These are phyloP conservation scores for Schrenkiella parvula DNA, from an alignment of 345 rosid genomes.

Conservation along the genomic window DNA sequence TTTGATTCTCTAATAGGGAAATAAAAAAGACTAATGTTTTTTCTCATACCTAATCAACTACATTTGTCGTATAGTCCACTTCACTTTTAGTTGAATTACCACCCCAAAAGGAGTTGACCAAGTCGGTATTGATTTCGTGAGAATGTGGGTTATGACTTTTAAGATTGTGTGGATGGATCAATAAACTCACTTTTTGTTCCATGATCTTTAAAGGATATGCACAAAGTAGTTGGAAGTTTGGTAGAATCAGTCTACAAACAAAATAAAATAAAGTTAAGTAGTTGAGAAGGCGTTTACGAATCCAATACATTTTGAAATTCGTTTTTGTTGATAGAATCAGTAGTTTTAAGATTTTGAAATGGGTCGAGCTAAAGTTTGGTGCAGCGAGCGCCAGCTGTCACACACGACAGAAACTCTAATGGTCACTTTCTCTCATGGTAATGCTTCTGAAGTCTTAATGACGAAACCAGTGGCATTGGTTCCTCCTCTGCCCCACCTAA, in stretches of 20 bases:
- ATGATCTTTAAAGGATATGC: slow-evolving; percentile 6
- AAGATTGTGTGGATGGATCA: slow-evolving; percentile 22
- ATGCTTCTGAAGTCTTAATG: slow-evolving; percentile 2
- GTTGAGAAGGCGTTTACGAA: slow-evolving; percentile 17
- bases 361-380: not conserved
- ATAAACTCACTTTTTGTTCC: slow-evolving; percentile 5
- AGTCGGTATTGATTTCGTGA: slow-evolving; percentile 27
- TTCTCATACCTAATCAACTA: not conserved
- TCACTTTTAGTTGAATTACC: not conserved
- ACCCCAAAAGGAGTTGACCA: slow-evolving; percentile 25
- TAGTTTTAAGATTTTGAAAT: slow-evolving; percentile 2
- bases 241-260: not conserved
- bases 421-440: slow-evolving; percentile 9
- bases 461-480: not conserved
- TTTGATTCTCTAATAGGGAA: not conserved
- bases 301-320: not conserved
- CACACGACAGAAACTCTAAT: not conserved
- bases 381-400: slow-evolving; percentile 23
- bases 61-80: slow-evolving; percentile 19
- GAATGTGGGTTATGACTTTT: slow-evolving; percentile 11
- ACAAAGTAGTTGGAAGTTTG: slow-evolving; percentile 29
- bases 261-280: not conserved
- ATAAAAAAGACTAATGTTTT: not conserved
- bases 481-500: slow-evolving; percentile 13
- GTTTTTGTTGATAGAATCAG: not conserved